These are phyloP conservation scores for Mycena latifolia DNA, from an alignment of 768 basidiomycete species.

Conservation along the genomic window DNA sequence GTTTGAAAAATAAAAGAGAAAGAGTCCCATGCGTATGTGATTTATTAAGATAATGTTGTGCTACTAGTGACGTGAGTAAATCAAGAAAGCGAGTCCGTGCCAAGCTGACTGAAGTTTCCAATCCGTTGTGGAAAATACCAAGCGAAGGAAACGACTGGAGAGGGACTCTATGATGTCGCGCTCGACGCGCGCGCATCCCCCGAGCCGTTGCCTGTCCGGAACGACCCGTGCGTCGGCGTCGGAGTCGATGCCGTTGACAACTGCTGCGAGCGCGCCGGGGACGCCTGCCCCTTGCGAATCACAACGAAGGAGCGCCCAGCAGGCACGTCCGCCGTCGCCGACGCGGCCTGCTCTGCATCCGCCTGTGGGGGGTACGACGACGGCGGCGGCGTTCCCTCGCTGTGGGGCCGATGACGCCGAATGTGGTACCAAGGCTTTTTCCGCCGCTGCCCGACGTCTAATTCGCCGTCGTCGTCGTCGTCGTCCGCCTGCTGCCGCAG, in stretches of 20 bases:
- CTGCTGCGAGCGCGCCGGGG: constrained; percentile 50
- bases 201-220: constrained; percentile 19
- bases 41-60: constrained; percentile 21
- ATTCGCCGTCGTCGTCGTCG: constrained; percentile 56
- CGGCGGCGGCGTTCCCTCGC: constrained; percentile 57
- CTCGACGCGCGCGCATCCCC: constrained; percentile 35
- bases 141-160: background rate
- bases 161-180: constrained; percentile 34
- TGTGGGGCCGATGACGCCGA: constrained; percentile 69
- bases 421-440: constrained; percentile 82
- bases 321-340: constrained; percentile 47
- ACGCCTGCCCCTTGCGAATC: constrained; percentile 68
- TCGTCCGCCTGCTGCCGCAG: constrained; percentile 21
- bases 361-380: constrained; percentile 44
- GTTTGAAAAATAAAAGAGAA: background rate
- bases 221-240: constrained; percentile 37
- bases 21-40: constrained; percentile 17
- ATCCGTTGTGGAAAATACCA: constrained; percentile 2
- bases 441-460: constrained; percentile 60
- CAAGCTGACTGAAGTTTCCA: background rate
- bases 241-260: constrained; percentile 44
- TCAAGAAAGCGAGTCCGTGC: constrained; percentile 27
- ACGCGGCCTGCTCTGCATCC: constrained; percentile 49
- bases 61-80: constrained; percentile 18
- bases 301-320: constrained; percentile 76